Percentiles rank a stretch among this genome's conserved stretches.
phyloP scores from a whole-genome alignment of 2,329 filamentous ascomycete genomes.

The Metarhizium brunneum region DNA sequence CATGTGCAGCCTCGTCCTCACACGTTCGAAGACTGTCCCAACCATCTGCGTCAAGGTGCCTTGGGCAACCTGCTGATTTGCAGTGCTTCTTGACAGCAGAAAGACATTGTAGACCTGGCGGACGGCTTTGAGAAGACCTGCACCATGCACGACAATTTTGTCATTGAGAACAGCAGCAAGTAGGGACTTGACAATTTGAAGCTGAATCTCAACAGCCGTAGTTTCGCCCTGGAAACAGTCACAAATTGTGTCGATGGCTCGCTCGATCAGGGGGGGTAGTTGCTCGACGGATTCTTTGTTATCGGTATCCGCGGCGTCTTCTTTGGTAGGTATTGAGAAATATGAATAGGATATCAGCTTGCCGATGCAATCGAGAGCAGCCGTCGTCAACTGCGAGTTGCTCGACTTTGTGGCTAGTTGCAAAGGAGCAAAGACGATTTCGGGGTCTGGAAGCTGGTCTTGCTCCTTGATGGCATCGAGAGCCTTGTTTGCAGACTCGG shows the following conservation, averaged over 20 bases:
- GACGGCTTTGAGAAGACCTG: slow-evolving; percentile 90
- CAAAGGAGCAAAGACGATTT: slow-evolving; percentile 83
- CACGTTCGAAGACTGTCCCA: slow-evolving; percentile 91
- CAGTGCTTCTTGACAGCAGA: slow-evolving; percentile 82
- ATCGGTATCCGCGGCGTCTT: slow-evolving; percentile 22
- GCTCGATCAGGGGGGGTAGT: slow-evolving; percentile 74
- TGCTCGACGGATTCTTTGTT: slow-evolving; percentile 28
- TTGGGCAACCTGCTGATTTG: slow-evolving; percentile 95
- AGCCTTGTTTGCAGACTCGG: slow-evolving; percentile 72
- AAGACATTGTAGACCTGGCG: slow-evolving; percentile 99
- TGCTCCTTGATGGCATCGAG: slow-evolving; percentile 78
- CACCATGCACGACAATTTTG: slow-evolving; percentile 96
- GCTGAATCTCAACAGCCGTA: slow-evolving; percentile 82
- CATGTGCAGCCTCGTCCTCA: slow-evolving; percentile 75
- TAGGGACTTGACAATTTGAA: slow-evolving; percentile 96
- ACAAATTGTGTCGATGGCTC: slow-evolving; percentile 98
- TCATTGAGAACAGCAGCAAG: slow-evolving; percentile 94
- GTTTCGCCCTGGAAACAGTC: slow-evolving; percentile 97
- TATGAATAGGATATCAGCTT: slow-evolving; percentile 99
- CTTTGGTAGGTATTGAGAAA: slow-evolving; percentile 64
- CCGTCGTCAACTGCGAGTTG: slow-evolving; percentile 78
- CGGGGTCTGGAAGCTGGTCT: slow-evolving; percentile 77
- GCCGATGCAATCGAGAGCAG: slow-evolving; percentile 92
- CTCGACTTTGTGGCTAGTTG: slow-evolving; percentile 81
- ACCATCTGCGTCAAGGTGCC: slow-evolving; percentile 98